Conservation (phyloP, 495 filamentous ascomycete genomes). For the Penicillium lividum region DNA sequence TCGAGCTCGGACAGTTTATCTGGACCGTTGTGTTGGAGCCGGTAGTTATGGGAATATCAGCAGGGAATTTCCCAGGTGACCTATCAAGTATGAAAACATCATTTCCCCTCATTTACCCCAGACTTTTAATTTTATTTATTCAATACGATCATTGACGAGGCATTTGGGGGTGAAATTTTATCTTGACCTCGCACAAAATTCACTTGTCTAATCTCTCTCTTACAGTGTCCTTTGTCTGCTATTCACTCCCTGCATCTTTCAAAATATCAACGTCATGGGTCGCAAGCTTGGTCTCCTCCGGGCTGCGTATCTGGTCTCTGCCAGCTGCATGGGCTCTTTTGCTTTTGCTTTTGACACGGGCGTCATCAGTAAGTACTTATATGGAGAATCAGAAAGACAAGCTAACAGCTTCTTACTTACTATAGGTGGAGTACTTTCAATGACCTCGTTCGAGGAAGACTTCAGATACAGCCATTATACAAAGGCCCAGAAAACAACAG, state of each 20-base stretch:
- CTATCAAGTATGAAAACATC: background rate
- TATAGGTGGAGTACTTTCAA: conserved; percentile 39
- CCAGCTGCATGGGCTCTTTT: conserved; percentile 44
- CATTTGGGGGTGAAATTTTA: background rate
- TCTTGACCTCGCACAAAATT: background rate
- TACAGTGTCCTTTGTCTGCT: background rate
- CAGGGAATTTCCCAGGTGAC: background rate
- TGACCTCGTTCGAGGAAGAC: conserved; percentile 40
- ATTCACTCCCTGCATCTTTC: background rate
- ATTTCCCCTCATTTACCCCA: background rate
- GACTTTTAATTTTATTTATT: background rate
- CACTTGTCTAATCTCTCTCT: background rate
- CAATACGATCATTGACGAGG: background rate
- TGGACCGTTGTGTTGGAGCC: background rate
- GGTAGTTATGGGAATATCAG: background rate
- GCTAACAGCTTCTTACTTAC: background rate
- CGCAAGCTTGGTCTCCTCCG: conserved; percentile 35
- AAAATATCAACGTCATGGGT: conserved; percentile 23
- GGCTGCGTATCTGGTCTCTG: conserved; percentile 37
- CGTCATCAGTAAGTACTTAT: conserved; percentile 34
- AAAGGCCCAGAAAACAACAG: conserved; percentile 31
- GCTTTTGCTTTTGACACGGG: conserved; percentile 44
- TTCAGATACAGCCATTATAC: conserved; percentile 33
- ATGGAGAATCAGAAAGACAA: background rate
- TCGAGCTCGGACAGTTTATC: conserved; percentile 7